Evolutionary conservation across 1,139 yeast species (phyloP).

Genomic region (Zygoascus hellenicus): DNA sequence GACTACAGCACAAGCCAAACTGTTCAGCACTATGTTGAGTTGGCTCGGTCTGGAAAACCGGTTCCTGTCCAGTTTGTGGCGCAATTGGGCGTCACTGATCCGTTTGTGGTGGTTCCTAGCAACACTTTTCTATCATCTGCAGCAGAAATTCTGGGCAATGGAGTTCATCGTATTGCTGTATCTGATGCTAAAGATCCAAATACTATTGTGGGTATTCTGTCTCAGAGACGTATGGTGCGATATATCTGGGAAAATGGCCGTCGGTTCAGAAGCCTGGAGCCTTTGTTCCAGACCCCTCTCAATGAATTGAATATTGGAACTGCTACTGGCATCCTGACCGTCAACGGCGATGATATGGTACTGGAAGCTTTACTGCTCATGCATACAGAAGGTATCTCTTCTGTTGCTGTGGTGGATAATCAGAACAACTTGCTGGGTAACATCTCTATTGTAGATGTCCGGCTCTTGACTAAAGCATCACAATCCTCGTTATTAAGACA

Average conservation of each 20-base stretch:
- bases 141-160: constrained; percentile 80
- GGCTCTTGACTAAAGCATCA: constrained; percentile 73
- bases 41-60: constrained; percentile 36
- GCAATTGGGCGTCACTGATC: constrained; percentile 77
- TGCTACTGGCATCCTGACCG: constrained; percentile 56
- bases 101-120: constrained; percentile 70
- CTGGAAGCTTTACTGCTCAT: constrained; percentile 81
- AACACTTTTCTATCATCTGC: constrained; percentile 63
- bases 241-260: constrained; percentile 91
- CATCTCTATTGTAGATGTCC: constrained; percentile 89
- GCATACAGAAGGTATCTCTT: constrained; percentile 79
- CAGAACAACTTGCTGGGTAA: constrained; percentile 75
- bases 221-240: constrained; percentile 78
- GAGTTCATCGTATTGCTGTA: constrained; percentile 89
- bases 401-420: constrained; percentile 89
- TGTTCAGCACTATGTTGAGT: constrained; percentile 26
- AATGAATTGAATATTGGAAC: constrained; percentile 68
- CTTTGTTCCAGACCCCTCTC: constrained; percentile 59
- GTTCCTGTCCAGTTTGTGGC: constrained; percentile 80
- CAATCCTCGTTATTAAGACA: constrained; percentile 76
- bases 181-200: constrained; percentile 44
- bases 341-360: constrained; percentile 77
- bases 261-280: constrained; percentile 73
- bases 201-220: constrained; percentile 56
- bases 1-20: constrained; percentile 24